A percentile compares a stretch with the other conserved stretches of the same genome.
phyloP scores from a whole-genome alignment of 805 yeast genomes.

The Starmerella cellae region DNA sequence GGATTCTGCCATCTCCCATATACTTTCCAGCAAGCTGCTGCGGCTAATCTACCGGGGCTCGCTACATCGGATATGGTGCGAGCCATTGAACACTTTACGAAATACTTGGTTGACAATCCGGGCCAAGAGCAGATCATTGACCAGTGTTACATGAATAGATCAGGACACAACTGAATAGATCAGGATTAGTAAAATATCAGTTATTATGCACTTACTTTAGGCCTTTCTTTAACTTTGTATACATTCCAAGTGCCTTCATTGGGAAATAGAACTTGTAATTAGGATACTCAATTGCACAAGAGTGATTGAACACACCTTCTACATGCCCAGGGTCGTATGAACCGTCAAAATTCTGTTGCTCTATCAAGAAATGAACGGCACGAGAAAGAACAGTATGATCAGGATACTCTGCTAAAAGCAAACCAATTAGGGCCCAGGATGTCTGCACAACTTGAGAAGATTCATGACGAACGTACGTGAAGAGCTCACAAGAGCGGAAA shows the following conservation, averaged over 20 bases:
- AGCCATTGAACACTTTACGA: not conserved
- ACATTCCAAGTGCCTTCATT: conserved; percentile 84
- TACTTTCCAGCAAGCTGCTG: conserved; percentile 8
- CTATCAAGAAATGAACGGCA: conserved; percentile 52
- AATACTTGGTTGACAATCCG: not conserved
- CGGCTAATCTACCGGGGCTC: conserved; percentile 4
- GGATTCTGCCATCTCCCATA: conserved; percentile 19
- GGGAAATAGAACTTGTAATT: conserved; percentile 81
- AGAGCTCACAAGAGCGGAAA: conserved; percentile 78
- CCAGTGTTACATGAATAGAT: not conserved
- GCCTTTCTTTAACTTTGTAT: conserved; percentile 20
- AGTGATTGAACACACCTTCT: conserved; percentile 94
- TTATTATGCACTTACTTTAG: not conserved
- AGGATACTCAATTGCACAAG: conserved; percentile 90
- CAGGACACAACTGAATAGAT: too few relatives aligned
- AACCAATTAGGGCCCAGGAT: conserved; percentile 79
- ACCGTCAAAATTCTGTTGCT: conserved; percentile 58
- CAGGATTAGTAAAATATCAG: not conserved
- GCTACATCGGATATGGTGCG: conserved; percentile 7
- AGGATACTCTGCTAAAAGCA: conserved; percentile 72
- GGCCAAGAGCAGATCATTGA: not conserved
- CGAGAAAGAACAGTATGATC: conserved; percentile 43
- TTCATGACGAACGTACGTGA: conserved; percentile 53
- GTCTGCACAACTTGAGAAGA: conserved; percentile 72
- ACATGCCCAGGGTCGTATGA: conserved; percentile 75